phyloP scores from a whole-genome alignment of 2,329 filamentous ascomycete genomes.

The Diaporthe sp. region DNA sequence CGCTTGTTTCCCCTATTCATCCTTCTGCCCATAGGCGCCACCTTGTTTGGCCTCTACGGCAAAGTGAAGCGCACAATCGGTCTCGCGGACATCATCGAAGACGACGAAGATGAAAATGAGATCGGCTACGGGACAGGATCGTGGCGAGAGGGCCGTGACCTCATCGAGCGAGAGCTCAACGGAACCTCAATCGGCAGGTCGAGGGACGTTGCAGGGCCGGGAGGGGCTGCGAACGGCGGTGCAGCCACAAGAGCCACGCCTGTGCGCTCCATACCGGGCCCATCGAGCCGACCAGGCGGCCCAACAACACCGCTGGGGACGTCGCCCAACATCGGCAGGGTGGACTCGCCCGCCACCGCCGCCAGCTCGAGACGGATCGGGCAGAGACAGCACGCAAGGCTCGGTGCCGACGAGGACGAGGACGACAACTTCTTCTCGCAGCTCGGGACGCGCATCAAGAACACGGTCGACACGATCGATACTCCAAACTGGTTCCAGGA shows the following conservation, averaged over 20 bases:
- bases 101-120: constrained; percentile 76
- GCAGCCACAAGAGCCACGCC: constrained; percentile 56
- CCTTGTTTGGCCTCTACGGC: constrained; percentile 90
- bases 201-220: constrained; percentile 49
- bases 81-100: constrained; percentile 83
- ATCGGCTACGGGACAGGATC: constrained; percentile 81
- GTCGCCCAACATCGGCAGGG: constrained; percentile 50
- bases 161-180: constrained; percentile 89
- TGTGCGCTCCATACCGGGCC: constrained; percentile 62
- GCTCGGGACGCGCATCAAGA: constrained; percentile 87
- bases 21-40: constrained; percentile 86
- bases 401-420: constrained; percentile 71
- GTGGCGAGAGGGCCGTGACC: constrained; percentile 91
- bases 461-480: constrained; percentile 89
- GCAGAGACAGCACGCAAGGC: constrained; percentile 50
- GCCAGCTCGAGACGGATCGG: constrained; percentile 47
- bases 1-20: constrained; percentile 91
- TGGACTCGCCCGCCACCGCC: constrained; percentile 39
- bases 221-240: constrained; percentile 42
- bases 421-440: constrained; percentile 88
- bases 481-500: constrained; percentile 87
- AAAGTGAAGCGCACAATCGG: constrained; percentile 82
- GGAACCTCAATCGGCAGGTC: constrained; percentile 66
- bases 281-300: constrained; percentile 52
- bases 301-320: constrained; percentile 60